These are phyloP conservation scores for Gynostemma pentaphyllum DNA, from an alignment of 306 rosid genomes.

Conservation along the genomic window DNA sequence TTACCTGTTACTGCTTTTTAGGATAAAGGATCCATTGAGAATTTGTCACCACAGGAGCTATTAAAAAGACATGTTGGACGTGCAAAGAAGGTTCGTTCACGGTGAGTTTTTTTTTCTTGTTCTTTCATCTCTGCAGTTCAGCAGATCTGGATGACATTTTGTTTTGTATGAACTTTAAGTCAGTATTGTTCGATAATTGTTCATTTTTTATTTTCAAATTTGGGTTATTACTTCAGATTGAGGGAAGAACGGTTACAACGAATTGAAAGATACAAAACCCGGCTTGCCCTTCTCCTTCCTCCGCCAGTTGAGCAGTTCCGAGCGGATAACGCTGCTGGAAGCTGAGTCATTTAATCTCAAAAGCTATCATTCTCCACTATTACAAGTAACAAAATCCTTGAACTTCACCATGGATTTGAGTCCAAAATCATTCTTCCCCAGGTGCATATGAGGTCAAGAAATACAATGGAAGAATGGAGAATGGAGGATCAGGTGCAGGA, in stretches of 20 bases:
- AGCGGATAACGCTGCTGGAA: constrained; percentile 51
- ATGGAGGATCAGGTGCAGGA: background rate
- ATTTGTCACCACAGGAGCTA: constrained; percentile 38
- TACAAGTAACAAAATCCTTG: no score
- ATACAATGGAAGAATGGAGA: background rate
- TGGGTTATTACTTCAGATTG: constrained; percentile 28
- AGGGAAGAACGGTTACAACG: constrained; percentile 60
- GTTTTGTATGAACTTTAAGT: background rate
- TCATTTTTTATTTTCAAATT: background rate
- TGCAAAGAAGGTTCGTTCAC: constrained; percentile 78
- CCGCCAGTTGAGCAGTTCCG: constrained; percentile 50
- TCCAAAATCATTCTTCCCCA: background rate
- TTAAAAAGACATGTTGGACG: constrained; percentile 57
- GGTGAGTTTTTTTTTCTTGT: constrained; percentile 29
- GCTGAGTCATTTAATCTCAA: constrained; percentile 14
- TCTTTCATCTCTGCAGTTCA: background rate
- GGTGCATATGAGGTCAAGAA: background rate
- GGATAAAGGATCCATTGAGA: constrained; percentile 44
- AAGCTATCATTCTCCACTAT: no score
- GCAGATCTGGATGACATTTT: background rate
- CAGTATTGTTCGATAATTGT: background rate
- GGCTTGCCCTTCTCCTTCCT: constrained; percentile 91
- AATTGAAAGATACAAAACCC: constrained; percentile 60
- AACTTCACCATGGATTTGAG: background rate
- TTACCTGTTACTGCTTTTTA: constrained; percentile 8